Evolutionary conservation across 163 green algal species (phyloP), one percentile per base, ranked within the genome.

Genomic region (Chlamydomonas reinhardtii): DNA sequence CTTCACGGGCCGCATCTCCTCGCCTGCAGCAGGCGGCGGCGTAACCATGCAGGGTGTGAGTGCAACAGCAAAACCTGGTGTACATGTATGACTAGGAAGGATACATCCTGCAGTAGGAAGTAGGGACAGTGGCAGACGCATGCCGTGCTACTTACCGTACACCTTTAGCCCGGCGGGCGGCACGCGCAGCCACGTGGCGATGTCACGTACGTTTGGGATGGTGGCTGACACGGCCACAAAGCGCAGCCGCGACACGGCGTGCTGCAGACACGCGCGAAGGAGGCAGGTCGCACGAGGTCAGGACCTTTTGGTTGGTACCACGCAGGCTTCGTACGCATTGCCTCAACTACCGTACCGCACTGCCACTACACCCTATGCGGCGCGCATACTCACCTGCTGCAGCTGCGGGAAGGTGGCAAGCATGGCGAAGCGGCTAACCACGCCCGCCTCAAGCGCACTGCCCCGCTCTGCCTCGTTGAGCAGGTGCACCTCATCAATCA

Each of bases 191-290:
- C 96, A 99, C 2, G 35, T 65, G 3, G 82, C 82, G 65, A 99
- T 91, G 90, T 99, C 96, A 1, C 88, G 17, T 25, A 96, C 88
- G 80, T 99, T 99, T 24, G 97, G 96, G 54, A 99, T 96, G 73
- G 97, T 99, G 43, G 98, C 98, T 0, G 92, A 97, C 0, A 99
- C 95, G 6, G 97, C 98, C 25, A 99, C 88, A 83, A 97, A 97
- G 62, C 98, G 94, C 24, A 99, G 90, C 2, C 52, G 88, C 3
- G 88, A 86, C 48, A 99, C 94, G 35, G 94, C 92, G 17, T 94
- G 72, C 91, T 96, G 91, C 73, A 56, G 14, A 17, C 48, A 56
- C 14, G 70, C 32, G 43, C 6, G 39, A 71, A 4, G 11, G n/a
- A n/a, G n/a, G n/a, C n/a, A n/a, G n/a, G n/a, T n/a, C n/a, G n/a